Conservation (phyloP, 2,329 filamentous ascomycete species). For the Epichloe uncinata region DNA sequence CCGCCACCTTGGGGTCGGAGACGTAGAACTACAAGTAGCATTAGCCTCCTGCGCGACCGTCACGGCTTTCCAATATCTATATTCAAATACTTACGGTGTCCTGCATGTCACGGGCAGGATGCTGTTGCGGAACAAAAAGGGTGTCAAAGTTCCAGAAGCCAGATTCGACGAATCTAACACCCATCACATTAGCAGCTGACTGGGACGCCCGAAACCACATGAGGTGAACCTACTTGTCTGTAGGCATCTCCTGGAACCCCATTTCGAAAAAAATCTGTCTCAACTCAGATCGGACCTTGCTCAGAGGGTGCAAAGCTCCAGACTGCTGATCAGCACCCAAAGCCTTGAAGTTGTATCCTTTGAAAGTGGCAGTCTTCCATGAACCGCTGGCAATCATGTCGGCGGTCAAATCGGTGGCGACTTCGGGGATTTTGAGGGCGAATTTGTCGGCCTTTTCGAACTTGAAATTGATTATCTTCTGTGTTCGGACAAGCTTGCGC, state of each 20-base stretch:
- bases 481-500: constrained; percentile 72
- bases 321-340: constrained; percentile 48
- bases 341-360: constrained; percentile 66
- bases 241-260: constrained; percentile 98
- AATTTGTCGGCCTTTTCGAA: constrained; percentile 80
- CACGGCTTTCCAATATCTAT: background rate
- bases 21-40: constrained; percentile 58
- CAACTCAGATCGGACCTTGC: constrained; percentile 93
- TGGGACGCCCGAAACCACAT: background rate
- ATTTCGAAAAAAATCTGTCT: constrained; percentile 98
- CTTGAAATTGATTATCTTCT: constrained; percentile 77
- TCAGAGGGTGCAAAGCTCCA: constrained; percentile 56
- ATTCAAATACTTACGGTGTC: constrained; percentile 45
- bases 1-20: constrained; percentile 69
- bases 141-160: constrained; percentile 98
- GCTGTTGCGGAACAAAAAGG: constrained; percentile 89
- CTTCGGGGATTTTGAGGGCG: constrained; percentile 74
- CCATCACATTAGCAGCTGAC: background rate
- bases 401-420: constrained; percentile 87
- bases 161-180: constrained; percentile 64
- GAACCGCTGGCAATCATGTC: constrained; percentile 81
- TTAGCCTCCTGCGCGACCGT: background rate
- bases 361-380: constrained; percentile 89
- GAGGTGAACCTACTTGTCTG: constrained; percentile 40
- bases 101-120: constrained; percentile 91